Evolutionary conservation across 1,284 basidiomycete genomes (phyloP).

Genomic region (Heterobasidion parviporum): DNA sequence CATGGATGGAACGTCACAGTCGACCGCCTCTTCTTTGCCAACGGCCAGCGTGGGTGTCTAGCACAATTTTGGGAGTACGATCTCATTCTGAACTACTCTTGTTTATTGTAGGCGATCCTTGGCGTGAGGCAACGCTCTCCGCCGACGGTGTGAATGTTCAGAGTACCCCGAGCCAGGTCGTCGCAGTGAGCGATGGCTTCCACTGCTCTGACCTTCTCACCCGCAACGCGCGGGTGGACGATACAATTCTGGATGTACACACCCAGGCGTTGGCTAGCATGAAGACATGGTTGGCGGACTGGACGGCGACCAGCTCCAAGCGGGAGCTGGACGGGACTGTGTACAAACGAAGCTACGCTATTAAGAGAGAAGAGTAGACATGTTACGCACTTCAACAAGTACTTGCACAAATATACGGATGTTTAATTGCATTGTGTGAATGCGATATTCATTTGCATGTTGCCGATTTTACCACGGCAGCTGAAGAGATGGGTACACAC

Average conservation of each 20-base stretch:
- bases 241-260: slow-evolving; percentile 48
- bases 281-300: slow-evolving; percentile 44
- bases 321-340: too few relatives aligned
- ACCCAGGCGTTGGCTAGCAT: slow-evolving; percentile 31
- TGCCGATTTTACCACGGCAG: too few relatives aligned
- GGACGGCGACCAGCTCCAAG: slow-evolving; percentile 5
- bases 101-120: slow-evolving; percentile 38
- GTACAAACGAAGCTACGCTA: too few relatives aligned
- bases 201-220: slow-evolving; percentile 56
- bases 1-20: slow-evolving; percentile 53
- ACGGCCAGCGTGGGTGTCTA: slow-evolving; percentile 36
- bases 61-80: not conserved
- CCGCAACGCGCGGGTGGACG: slow-evolving; percentile 32
- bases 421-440: too few relatives aligned
- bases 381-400: too few relatives aligned
- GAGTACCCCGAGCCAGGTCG: slow-evolving; percentile 46
- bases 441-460: too few relatives aligned
- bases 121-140: slow-evolving; percentile 62
- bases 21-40: slow-evolving; percentile 59
- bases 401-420: too few relatives aligned
- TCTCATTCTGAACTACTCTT: not conserved
- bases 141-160: slow-evolving; percentile 30
- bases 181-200: slow-evolving; percentile 52
- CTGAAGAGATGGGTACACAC: too few relatives aligned
- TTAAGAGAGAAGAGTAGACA: too few relatives aligned